Base-by-base conservation (phyloP, 2,329 filamentous ascomycete genomes). In the Cercospora beticola region DNA sequence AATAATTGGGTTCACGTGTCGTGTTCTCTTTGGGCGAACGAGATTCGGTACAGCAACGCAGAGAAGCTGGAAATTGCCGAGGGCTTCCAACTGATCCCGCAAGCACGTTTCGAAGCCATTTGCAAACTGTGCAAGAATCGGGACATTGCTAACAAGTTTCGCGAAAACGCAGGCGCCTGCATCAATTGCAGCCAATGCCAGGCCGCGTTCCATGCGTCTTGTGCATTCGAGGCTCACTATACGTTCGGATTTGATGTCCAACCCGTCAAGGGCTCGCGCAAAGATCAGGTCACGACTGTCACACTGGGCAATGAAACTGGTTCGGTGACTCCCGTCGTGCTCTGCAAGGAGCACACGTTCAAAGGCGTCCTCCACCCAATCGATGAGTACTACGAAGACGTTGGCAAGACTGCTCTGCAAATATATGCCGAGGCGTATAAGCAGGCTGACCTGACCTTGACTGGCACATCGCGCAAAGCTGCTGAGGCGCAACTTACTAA, bases 1-100 rank as follows among this genome's bases (percentile, higher is more conserved):
- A 98, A 98, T 81, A 98, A 98, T 77, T 99, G 95, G 95, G 92
- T 97, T 16, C 95, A 99, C 78, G 93, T 98, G 30, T 90, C 91
- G 43, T 99, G 95, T 77, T 94, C 95, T 1, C 85, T 97, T 18
- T 98, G 92, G 89, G 94, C 91, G 10, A 89, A 93, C 0, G 95
- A 99, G 80, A 90, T 97, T 75, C 95, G 94, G 76, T 99, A 97
- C 79, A 94, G 92, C 70, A 92, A 92, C 74, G 91, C 93, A 18
- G 89, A 90, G 75, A 88, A 91, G 18, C 83, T 99, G 36, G 91
- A 93, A 74, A 90, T 93, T 33, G 93, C 92, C 1, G 95, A 99
- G 81, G 94, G 94, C 21, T 93, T 99, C 71, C 91, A 92, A 4
- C 90, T 91, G 6, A 94, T 99, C 68, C 87, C 91, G 0, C 85